Evolutionary conservation across 2,329 filamentous ascomycete species (phyloP), one percentile per base, ranked within the genome.

Genomic region (Cladorrhinum sp.): DNA sequence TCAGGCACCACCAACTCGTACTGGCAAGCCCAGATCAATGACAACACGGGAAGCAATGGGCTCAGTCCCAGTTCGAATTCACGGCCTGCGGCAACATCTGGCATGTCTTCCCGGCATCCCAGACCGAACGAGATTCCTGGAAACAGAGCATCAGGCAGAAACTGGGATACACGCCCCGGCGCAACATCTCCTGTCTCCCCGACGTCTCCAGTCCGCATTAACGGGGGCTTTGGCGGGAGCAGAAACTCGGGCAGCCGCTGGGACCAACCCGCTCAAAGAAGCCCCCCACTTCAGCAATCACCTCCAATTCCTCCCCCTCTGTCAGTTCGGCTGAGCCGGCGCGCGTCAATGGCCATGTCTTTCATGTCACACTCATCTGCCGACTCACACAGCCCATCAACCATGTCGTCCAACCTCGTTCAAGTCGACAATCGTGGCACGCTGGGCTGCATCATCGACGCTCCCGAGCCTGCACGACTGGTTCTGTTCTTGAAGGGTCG

Each of bases 391-490:
- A 18, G n/a, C 8, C 18, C 18, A 3, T 33, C 23, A 3, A 30
- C 23, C 23, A 46, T 9, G 3, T 49, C 54, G 20, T 24, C 20
- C 7, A 61, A 61, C 12, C 4, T 61, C 1, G 56, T 63, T 7
- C 46, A 50, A 26, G 62, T 63, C 9, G 62, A 61, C 52, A 54
- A 24, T 24, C 51, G 14, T 1, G 62, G 62, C 1, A 63, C 42
- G 7, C 10, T 57, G n/a, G 58, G 62, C 12, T 53, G 46, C 52
- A 59, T 61, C n/a, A 57, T 63, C 48, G 52, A 55, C 24, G 23
- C 39, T 18, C 62, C 62, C 12, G 62, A 63, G 16, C 62, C 62
- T 14, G 16, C 62, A 6, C 55, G 62, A 1, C 24, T 63, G 14
- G 49, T 59, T 1, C 18, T 63, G 1, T 63, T 61, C 14, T 26